phyloP scores from a whole-genome alignment of 176 grass and related monocot genomes.

The Musa schizocarpa region DNA sequence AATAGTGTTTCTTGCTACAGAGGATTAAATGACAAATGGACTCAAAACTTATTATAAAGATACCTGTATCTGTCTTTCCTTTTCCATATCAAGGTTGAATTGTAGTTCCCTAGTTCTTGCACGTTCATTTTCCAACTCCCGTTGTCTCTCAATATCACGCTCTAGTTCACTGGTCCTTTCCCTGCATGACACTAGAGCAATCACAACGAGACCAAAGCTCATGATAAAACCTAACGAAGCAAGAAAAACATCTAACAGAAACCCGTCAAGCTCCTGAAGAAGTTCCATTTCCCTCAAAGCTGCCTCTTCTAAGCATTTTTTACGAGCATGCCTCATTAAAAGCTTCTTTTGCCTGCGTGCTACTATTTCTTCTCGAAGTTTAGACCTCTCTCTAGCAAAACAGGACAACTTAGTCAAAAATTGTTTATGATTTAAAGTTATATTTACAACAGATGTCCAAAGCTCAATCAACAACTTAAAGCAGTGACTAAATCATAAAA shows the following conservation, averaged over 20 bases:
- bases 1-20: background rate
- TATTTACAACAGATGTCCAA: too few species aligned
- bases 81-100: constrained; percentile 83
- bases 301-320: constrained; percentile 80
- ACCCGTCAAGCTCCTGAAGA: constrained; percentile 93
- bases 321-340: constrained; percentile 59
- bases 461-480: too few species aligned
- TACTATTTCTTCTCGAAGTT: constrained; percentile 79
- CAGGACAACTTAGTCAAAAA: constrained; percentile 6
- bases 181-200: constrained; percentile 29
- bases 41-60: background rate
- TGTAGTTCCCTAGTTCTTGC: constrained; percentile 77
- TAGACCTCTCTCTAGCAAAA: constrained; percentile 64
- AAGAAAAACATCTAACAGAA: constrained; percentile 4
- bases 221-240: background rate
- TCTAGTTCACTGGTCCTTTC: constrained; percentile 63
- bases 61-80: constrained; percentile 86
- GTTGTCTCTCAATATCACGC: constrained; percentile 70
- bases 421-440: too few species aligned
- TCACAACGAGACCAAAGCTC: constrained; percentile 4
- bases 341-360: constrained; percentile 76
- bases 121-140: constrained; percentile 74
- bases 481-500: background rate
- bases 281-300: constrained; percentile 69
- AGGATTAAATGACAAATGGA: background rate